These are phyloP conservation scores for Aspergillus sp. DNA, from an alignment of 2,329 filamentous ascomycete genomes.

Conservation along the genomic window DNA sequence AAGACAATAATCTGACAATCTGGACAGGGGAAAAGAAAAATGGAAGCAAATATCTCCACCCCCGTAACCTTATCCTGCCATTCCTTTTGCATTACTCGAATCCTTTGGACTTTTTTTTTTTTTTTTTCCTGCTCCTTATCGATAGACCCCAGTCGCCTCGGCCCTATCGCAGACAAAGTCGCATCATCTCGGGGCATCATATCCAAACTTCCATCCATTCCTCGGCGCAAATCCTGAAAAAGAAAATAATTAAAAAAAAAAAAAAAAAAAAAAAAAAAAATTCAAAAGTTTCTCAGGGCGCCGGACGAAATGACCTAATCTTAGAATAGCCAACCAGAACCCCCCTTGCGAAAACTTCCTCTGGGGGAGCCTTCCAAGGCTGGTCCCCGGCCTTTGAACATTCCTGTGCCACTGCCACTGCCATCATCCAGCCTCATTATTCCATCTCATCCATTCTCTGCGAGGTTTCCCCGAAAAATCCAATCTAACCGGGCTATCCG, in stretches of 20 bases:
- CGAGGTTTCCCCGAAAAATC: neutral
- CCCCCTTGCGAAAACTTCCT: neutral
- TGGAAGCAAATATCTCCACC: neutral
- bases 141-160: neutral
- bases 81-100: neutral
- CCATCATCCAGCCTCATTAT: neutral
- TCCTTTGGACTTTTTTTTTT: neutral
- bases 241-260: neutral
- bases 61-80: slow-evolving; percentile 7
- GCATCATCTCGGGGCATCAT: neutral
- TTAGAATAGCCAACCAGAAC: neutral
- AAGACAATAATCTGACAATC: slow-evolving; percentile 1
- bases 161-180: no score
- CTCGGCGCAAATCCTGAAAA: neutral
- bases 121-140: neutral
- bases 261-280: neutral
- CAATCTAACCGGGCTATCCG: neutral
- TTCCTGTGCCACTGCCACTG: neutral
- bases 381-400: neutral
- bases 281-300: neutral
- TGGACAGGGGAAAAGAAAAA: slow-evolving; percentile 2
- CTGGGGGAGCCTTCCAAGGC: neutral
- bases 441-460: no score
- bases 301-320: neutral
- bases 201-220: neutral